Conservation (phyloP, 306 rosid species). For the Inga leiocalycina region DNA sequence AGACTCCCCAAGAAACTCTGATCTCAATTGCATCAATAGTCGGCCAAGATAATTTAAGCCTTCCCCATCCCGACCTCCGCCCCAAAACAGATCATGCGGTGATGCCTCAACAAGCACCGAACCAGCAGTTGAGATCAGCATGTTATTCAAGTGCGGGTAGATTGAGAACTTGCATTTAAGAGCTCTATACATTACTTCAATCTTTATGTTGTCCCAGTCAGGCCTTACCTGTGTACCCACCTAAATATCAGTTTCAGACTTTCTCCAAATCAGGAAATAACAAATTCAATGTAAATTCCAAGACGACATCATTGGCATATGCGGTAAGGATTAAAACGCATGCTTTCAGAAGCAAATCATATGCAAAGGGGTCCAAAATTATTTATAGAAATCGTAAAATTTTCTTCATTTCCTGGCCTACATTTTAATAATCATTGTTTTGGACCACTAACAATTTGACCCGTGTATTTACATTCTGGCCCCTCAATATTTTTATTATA, state of each 20-base stretch:
- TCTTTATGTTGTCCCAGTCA: conserved; percentile 82
- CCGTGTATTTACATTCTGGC: neutral
- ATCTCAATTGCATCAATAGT: conserved; percentile 81
- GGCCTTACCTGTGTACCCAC: conserved; percentile 64
- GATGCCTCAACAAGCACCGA: conserved; percentile 92
- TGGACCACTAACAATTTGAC: neutral
- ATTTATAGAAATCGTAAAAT: neutral
- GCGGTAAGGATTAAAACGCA: neutral
- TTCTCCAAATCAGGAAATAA: neutral
- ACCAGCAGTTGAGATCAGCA: conserved; percentile 82
- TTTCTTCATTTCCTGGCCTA: neutral
- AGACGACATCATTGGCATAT: neutral
- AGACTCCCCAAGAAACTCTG: conserved; percentile 77
- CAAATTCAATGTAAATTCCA: neutral
- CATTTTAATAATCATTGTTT: neutral
- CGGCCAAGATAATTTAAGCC: conserved; percentile 92
- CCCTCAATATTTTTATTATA: neutral
- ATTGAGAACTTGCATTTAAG: conserved; percentile 87
- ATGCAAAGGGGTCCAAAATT: neutral
- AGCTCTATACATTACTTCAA: conserved; percentile 81
- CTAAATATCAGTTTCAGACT: conserved; percentile 4
- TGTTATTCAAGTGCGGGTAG: conserved; percentile 73
- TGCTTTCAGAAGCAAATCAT: neutral
- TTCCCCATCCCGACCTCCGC: conserved; percentile 93
- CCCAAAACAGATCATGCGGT: conserved; percentile 93